Evolutionary conservation across 192 early-diverging fungal species (phyloP), one percentile per base, ranked within the genome.

Genomic region (Coemansia sp.): DNA sequence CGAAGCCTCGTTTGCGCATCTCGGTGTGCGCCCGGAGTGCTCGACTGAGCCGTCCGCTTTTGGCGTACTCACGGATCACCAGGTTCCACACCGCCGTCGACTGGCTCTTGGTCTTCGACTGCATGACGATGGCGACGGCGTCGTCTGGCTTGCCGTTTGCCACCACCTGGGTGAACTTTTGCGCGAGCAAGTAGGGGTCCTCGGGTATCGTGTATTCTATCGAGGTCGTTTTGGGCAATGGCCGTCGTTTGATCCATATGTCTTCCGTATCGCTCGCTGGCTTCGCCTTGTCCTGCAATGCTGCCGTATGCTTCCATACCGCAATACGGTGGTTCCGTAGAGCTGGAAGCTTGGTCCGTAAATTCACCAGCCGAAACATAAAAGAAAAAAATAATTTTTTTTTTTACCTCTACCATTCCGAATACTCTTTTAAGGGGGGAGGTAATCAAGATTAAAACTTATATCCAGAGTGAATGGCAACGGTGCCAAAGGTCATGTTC

Each of bases 401-500:
- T n/a, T n/a, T n/a, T n/a, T n/a, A n/a, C n/a, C n/a, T n/a, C n/a
- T n/a, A n/a, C n/a, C n/a, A n/a, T n/a, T n/a, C n/a, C n/a, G n/a
- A n/a, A n/a, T n/a, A n/a, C n/a, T n/a, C n/a, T n/a, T n/a, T n/a
- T n/a, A n/a, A n/a, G n/a, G n/a, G n/a, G n/a, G n/a, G n/a, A n/a
- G n/a, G n/a, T 10, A 46, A 46, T 16, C 18, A 46, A 11, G 18
- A 31, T 58, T 47, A 96, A 44, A 98, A 62, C 74, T 98, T 98
- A 82, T 87, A 96, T 40, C 96, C 96, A 38, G 89, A 85, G 62
- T 97, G 94, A 42, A 99, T 94, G 30, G 96, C 92, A 28, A 94
- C 91, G 0, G 97, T 91, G 21, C 96, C 96, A 86, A 99, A 97
- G 0, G 93, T 96, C 80, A 99, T 62, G 56, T 97, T 91, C 56